Conservation (phyloP, 108 stramenopile species). For the Craspedostauros australis region DNA sequence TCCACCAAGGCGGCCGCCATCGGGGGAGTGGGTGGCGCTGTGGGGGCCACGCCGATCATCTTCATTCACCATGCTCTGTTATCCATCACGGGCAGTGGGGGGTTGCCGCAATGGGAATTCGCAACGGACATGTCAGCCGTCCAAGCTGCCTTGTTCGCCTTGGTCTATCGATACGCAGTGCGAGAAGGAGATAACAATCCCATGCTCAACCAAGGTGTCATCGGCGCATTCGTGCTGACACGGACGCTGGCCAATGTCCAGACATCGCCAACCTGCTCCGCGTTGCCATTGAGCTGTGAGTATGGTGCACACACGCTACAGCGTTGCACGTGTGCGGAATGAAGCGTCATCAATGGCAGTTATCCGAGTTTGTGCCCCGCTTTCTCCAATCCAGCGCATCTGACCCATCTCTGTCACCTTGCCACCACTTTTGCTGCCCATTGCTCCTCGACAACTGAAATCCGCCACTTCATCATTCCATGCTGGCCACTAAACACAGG, state of each 20-base stretch:
- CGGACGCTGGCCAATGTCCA: conserved; percentile 50
- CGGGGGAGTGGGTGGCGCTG: conserved; percentile 52
- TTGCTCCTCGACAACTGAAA: too few relatives aligned
- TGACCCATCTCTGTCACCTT: too few relatives aligned
- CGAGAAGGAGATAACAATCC: conserved; percentile 57
- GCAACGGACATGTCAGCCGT: conserved; percentile 67
- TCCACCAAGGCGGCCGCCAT: conserved; percentile 54
- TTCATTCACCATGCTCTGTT: conserved; percentile 35
- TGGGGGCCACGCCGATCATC: conserved; percentile 49
- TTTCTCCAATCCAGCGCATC: too few relatives aligned
- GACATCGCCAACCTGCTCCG: conserved; percentile 49
- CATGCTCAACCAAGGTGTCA: conserved; percentile 67
- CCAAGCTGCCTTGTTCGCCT: conserved; percentile 66
- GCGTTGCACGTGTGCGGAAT: not conserved
- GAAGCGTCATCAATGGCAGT: not conserved
- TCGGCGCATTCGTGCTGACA: conserved; percentile 69
- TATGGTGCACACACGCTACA: not conserved
- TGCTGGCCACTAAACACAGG: conserved; percentile 21
- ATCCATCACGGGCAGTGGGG: conserved; percentile 26
- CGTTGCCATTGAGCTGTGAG: conserved; percentile 58
- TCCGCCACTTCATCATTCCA: too few relatives aligned
- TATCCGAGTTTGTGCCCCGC: not conserved
- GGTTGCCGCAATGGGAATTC: conserved; percentile 68
- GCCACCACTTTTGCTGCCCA: too few relatives aligned
- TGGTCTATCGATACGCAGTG: conserved; percentile 71